Evolutionary conservation across 2,329 filamentous ascomycete genomes (phyloP).

Genomic region (Plectosphaerella sp.): DNA sequence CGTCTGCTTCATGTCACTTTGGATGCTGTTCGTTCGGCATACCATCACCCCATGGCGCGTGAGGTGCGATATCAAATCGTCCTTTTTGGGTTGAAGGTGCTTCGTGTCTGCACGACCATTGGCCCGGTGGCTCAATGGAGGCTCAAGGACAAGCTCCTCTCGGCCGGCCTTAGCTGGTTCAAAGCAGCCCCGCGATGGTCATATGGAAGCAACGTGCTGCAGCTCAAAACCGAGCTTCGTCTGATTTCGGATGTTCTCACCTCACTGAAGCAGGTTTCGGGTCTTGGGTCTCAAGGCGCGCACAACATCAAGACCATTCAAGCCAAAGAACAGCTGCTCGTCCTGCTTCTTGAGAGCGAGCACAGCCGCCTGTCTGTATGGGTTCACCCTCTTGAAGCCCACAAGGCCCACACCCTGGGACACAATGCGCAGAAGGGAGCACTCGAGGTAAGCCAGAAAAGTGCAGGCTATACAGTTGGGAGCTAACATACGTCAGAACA

Average conservation of each 20-base stretch:
- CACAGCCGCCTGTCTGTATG: constrained; percentile 80
- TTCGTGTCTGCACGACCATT: constrained; percentile 67
- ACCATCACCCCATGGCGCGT: constrained; percentile 78
- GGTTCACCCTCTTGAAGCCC: constrained; percentile 67
- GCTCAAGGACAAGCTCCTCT: constrained; percentile 84
- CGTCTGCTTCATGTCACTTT: constrained; percentile 78
- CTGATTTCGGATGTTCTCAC: constrained; percentile 71
- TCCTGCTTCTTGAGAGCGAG: constrained; percentile 78
- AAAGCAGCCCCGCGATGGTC: constrained; percentile 80
- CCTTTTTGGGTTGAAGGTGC: constrained; percentile 73
- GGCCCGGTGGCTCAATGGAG: constrained; percentile 66
- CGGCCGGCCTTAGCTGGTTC: constrained; percentile 88
- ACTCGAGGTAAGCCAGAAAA: constrained; percentile 28
- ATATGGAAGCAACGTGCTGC: constrained; percentile 88
- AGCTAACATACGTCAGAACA: constrained; percentile 32
- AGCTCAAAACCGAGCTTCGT: constrained; percentile 88
- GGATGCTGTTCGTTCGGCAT: constrained; percentile 64
- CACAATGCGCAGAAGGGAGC: constrained; percentile 10
- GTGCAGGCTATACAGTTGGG: no score
- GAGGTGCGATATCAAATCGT: constrained; percentile 90
- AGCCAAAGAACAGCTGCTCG: constrained; percentile 78
- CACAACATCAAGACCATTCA: constrained; percentile 63
- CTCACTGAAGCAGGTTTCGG: constrained; percentile 60
- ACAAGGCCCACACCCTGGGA: constrained; percentile 25
- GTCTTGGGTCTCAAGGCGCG: constrained; percentile 48